Evolutionary conservation across 768 basidiomycete species (phyloP).

Genomic region (Xerocomellus amylosporus): DNA sequence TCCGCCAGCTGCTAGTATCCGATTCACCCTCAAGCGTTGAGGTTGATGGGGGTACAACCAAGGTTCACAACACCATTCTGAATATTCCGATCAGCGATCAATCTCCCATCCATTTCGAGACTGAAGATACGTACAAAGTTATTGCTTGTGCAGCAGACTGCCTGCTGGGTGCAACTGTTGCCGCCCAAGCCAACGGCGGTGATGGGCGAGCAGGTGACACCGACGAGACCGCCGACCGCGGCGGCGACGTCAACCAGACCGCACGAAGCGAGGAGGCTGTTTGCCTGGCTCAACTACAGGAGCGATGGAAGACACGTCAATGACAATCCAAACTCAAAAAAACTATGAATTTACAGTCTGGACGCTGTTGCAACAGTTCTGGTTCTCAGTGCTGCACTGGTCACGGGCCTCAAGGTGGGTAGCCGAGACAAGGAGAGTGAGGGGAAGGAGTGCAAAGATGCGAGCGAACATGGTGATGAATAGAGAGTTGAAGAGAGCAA

Average conservation of each 20-base stretch:
- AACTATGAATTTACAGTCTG: not conserved
- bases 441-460: constrained; percentile 14
- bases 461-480: constrained; percentile 15
- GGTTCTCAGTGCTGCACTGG: constrained; percentile 7
- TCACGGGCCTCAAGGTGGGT: not conserved
- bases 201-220: not conserved
- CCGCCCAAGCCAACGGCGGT: not conserved
- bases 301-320: not conserved
- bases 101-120: too few species aligned
- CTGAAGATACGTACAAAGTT: too few species aligned
- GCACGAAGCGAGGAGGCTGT: too few species aligned
- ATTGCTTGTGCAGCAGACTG: not conserved
- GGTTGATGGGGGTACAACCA: too few species aligned
- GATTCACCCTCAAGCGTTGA: too few species aligned
- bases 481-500: not conserved
- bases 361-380: constrained; percentile 12
- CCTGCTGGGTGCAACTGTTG: not conserved
- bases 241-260: not conserved
- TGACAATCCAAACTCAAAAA: too few species aligned
- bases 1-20: too few species aligned
- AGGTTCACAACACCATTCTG: too few species aligned
- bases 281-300: not conserved
- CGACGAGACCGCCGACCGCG: not conserved
- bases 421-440: constrained; percentile 15
- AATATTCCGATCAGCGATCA: too few species aligned